Evolutionary conservation across 345 rosid genomes (phyloP), one percentile per base, ranked within the genome.

Genomic region (Hibiscus tridactylites): DNA sequence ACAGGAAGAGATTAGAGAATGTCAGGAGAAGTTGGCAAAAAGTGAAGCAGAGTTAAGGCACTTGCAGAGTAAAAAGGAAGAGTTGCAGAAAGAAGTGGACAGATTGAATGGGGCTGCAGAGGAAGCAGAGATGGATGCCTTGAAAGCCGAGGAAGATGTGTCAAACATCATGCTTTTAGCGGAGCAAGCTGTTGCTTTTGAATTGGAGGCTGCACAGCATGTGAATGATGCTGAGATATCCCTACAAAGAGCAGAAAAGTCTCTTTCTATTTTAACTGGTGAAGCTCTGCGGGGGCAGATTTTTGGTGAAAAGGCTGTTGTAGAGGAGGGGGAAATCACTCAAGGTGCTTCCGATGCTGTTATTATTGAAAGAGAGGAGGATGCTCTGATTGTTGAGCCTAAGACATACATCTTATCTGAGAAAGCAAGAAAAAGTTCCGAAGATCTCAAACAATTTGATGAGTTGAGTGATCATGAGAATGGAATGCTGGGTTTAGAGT

Each of bases 151-250:
- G 35, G 35, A 58, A 26, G 62, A 58, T 26, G 62, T 58, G 35
- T 15, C 62, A 12, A 26, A 58, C 33, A 58, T 26, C 62, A 58
- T 58, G 62, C 62, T 58, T 58, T 58, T 58, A 26, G 62, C 35
- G 28, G 62, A 58, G 62, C 62, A 58, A 58, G 62, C 62, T 58
- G 62, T 58, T 58, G 35, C 62, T 58, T 58, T 58, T 58, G 62
- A 58, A 28, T 58, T 58, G 33, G 62, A 58, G 33, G 62, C 62
- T 58, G 28, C 16, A 26, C 31, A 58, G 62, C 16, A 15, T 26
- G 33, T 58, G 62, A 26, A 58, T 58, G 62, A 26, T 58, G 62
- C 62, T 24, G 62, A 58, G 35, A 58, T 58, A 28, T 13, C 62
- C 62, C 33, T 58, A 58, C 35, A 58, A 58, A 58, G 33, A 26